Conservation (phyloP, 108 stramenopile genomes). For the Fistulifera pelliculosa region DNA sequence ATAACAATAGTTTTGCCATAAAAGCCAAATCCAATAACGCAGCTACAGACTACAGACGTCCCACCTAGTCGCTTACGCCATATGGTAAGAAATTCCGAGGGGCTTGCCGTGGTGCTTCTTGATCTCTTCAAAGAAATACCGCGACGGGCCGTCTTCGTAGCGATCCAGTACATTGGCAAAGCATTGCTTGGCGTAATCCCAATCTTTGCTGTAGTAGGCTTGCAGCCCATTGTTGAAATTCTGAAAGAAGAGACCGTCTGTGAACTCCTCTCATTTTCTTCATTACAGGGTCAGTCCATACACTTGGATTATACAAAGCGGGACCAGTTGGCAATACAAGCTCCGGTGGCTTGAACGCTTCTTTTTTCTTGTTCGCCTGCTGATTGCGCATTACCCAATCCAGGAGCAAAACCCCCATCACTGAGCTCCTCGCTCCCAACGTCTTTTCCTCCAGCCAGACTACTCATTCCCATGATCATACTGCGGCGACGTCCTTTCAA, state of each 20-base stretch:
- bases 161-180: slow-evolving; percentile 49
- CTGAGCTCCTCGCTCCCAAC: background rate
- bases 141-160: slow-evolving; percentile 72
- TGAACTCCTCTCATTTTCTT: slow-evolving; percentile 53
- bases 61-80: slow-evolving; percentile 10
- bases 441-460: slow-evolving; percentile 1
- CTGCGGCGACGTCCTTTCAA: slow-evolving; percentile 4
- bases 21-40: no score
- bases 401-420: slow-evolving; percentile 1
- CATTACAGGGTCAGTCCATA: slow-evolving; percentile 62
- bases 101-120: slow-evolving; percentile 46
- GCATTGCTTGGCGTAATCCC: slow-evolving; percentile 46
- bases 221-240: slow-evolving; percentile 64
- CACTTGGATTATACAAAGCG: slow-evolving; percentile 38
- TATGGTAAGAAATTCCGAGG: slow-evolving; percentile 40
- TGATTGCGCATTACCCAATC: background rate
- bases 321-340: slow-evolving; percentile 56
- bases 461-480: slow-evolving; percentile 1
- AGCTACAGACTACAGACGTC: no score
- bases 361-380: slow-evolving; percentile 4
- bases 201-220: slow-evolving; percentile 56
- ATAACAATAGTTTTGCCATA: no score
- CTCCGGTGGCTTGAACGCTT: slow-evolving; percentile 14
- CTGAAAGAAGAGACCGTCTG: slow-evolving; percentile 55
- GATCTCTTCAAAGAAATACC: slow-evolving; percentile 57